Base-by-base conservation (phyloP, 306 rosid genomes). In the Coriaria nepalensis region DNA sequence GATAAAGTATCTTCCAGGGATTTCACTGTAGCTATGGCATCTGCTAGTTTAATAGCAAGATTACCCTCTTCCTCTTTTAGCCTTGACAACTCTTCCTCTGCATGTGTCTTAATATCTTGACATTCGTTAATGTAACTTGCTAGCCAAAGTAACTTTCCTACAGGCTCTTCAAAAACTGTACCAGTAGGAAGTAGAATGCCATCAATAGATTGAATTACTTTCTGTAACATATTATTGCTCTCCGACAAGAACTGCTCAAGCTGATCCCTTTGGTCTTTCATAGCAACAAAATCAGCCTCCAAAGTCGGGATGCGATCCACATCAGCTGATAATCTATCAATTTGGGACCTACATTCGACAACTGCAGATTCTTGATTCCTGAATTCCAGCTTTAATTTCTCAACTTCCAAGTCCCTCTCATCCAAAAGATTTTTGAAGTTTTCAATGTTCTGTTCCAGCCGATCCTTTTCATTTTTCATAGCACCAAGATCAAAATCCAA, bases 141-240 rank as follows among this genome's bases (percentile, higher is more conserved):
- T 65, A 92, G 61, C 87, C 80, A 79, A 40, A 69, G 77, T 66
- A 85, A 63, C 87, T 92, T 92, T 45, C 64, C 83, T 54, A 71
- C 63, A 49, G 98, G 96, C 60, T 79, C 98, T 49, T 68, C 79
- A 65, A 75, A 82, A 63, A 34, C 78, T 6, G 71, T 56, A 69
- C 77, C 79, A 61, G 61, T 73, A 4, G 94, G 93, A 81, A 79
- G 76, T 56, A 40, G 52, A 13, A 85, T 69, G 57, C 62, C 72
- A 62, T 92, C 86, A 67, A 92, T 60, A 48, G 77, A 63, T 66
- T 78, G 80, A 60, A 76, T 68, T 63, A 85, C 65, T 63, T 72
- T 82, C 65, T 77, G 96, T 50, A 75, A 61, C 70, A 68, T 53
- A 60, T 56, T 68, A 70, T 82, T 85, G 65, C 94, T 85, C 78